Evolutionary conservation across 108 stramenopile genomes (phyloP), one percentile per base, ranked within the genome.

Genomic region (Nannochloropsis gaditana): DNA sequence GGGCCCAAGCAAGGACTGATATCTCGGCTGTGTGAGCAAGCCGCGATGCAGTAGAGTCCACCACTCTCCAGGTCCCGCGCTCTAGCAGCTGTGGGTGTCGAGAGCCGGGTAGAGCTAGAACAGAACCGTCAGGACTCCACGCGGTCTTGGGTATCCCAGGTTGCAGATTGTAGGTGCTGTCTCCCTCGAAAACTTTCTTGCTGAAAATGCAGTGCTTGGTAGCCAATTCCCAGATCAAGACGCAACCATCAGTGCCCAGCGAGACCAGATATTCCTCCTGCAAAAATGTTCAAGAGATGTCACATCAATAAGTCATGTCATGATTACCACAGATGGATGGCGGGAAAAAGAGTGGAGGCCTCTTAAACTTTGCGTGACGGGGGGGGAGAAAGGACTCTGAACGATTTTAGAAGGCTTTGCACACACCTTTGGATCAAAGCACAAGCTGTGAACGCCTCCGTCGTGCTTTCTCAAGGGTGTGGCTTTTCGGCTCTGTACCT

Each of bases 371-470:
- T 31, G 31, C 31, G 31, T 31, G n/a, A n/a, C 19, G 59, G 4
- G 59, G 59, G 59, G n/a, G 59, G 59, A 73, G 59, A 73, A 73
- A n/a, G n/a, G 59, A 73, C 59, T n/a, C n/a, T 3, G n/a, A 73
- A 73, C 59, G n/a, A 73, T n/a, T n/a, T n/a, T 8, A 73, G 8
- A 73, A 6, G n/a, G 59, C 19, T n/a, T 8, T n/a, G n/a, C 19
- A 73, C 59, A 15, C n/a, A 73, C 59, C 59, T 73, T 73, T n/a
- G 59, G 59, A n/a, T 73, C 59, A n/a, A 73, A 73, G 59, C 59
- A 73, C 59, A 73, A 15, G 59, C 59, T 73, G 19, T 2, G 15
- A n/a, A 73, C 59, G 59, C 59, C 3, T 15, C 59, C 59, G 59
- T 73, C 59, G 59, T 73, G 59, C 59, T 73, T 73, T 4, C 59